Percentiles rank a stretch among this genome's conserved stretches.
Evolutionary conservation across 257 asterid species (phyloP).

Genomic region (Solanum pimpinellifolium): DNA sequence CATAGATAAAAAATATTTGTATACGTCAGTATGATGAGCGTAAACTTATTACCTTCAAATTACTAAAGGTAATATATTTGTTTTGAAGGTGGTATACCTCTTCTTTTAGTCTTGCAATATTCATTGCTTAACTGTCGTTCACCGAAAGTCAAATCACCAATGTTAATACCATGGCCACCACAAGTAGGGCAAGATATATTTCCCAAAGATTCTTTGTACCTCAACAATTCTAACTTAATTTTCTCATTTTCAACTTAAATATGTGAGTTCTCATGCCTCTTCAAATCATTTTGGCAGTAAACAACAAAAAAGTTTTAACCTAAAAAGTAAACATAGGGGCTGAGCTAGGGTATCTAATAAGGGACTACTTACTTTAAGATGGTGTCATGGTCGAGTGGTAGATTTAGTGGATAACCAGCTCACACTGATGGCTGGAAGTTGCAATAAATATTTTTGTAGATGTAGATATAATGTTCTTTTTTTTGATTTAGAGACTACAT

Average conservation of each 20-base stretch:
- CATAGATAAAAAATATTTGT: too few species aligned
- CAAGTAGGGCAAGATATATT: neutral
- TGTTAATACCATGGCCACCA: neutral
- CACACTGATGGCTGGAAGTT: too few species aligned
- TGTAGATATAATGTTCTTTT: too few species aligned
- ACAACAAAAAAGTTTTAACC: neutral
- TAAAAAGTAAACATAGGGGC: neutral
- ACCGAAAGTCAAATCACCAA: neutral
- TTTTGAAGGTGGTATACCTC: too few species aligned
- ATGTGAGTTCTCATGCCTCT: neutral
- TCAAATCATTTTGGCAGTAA: neutral
- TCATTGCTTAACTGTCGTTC: neutral
- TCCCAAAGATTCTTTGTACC: neutral
- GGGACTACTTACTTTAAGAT: neutral
- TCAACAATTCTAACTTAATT: neutral
- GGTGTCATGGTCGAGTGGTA: too few species aligned
- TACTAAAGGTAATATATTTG: too few species aligned
- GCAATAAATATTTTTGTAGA: too few species aligned
- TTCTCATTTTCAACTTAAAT: slow-evolving; percentile 11
- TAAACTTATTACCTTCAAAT: too few species aligned
- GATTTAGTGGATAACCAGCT: too few species aligned
- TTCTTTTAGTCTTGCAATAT: neutral
- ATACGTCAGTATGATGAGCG: too few species aligned
- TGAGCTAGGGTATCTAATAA: neutral
- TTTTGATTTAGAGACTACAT: too few species aligned